Base-by-base conservation (phyloP, 2,329 filamentous ascomycete genomes). In the Xylaria hypoxylon region DNA sequence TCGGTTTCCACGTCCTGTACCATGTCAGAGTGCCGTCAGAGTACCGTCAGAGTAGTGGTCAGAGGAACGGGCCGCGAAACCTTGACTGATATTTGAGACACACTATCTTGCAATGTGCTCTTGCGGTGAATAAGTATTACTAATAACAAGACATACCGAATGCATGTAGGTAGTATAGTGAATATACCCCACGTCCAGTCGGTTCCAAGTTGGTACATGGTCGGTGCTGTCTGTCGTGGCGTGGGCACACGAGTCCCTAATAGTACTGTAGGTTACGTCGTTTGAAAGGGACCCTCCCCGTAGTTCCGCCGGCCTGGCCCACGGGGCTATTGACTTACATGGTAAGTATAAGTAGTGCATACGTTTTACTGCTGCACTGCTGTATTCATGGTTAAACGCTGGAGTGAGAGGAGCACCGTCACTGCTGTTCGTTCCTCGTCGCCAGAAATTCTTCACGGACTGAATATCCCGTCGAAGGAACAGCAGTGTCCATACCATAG, bases 51-150 rank as follows among this genome's bases (percentile, higher is more conserved):
- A 10, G 31, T 10, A 33, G 11, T 33, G 31, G 7, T 15, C 45
- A 67, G 40, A 52, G 57, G 57, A 59, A 68, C 65, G 62, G 62
- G 58, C 65, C 65, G 65, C 62, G 22, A 40, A 57, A 58, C 56
- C 45, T 31, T 47, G 58, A 47, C 45, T 65, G n/a, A 33, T 24
- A 42, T 51, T 50, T 61, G 35, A 56, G 50, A 55, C 35, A 48
- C 13, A 26, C n/a, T 15, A 7, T 19, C 8, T 58, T 45, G 10
- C 38, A 3, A 19, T 50, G 52, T 19, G 35, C 5, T 53, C 40
- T 42, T 38, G 40, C 33, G 19, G 19, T 38, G 50, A 19, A 47
- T 48, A 47, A n/a, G 28, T 40, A 42, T 40, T 24, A 19, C 50
- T 31, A 44, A 40, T 52, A 33, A n/a, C 8, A n/a, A 17, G 42